Conservation (phyloP, 23 red algal species). For the Gracilaria domingensis region DNA sequence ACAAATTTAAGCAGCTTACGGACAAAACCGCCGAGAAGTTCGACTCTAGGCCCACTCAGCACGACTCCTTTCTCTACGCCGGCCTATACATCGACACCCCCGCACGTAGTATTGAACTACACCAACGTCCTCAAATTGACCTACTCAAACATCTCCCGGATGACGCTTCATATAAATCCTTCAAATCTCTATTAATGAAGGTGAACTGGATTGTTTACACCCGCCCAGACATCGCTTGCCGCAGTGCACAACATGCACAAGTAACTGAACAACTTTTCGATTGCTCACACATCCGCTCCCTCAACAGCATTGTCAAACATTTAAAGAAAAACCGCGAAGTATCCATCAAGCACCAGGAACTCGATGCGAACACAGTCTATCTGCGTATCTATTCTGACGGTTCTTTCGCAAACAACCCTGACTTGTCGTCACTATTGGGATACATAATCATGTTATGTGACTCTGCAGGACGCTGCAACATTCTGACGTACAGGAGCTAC, state of each 20-base stretch:
- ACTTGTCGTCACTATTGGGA: too few relatives aligned
- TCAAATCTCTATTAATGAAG: neutral
- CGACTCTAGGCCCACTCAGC: neutral
- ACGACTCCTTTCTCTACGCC: neutral
- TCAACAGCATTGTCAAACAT: too few relatives aligned
- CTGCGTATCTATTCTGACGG: too few relatives aligned
- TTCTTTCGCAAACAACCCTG: too few relatives aligned
- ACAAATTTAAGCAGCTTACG: constrained; percentile 26
- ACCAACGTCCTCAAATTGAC: neutral
- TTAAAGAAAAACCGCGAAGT: too few relatives aligned
- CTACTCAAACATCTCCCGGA: neutral
- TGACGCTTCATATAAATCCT: neutral
- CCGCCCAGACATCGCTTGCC: constrained; percentile 2
- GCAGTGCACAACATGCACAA: neutral
- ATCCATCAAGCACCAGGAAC: too few relatives aligned
- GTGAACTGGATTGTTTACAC: constrained; percentile 21
- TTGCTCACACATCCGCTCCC: too few relatives aligned
- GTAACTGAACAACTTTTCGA: too few relatives aligned
- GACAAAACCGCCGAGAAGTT: neutral
- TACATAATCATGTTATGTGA: too few relatives aligned
- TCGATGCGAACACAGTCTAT: too few relatives aligned
- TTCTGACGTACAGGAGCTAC: too few relatives aligned
- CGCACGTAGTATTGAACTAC: neutral
- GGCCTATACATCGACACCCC: neutral
- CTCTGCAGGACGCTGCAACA: too few relatives aligned